Evolutionary conservation across 148 eudicot genomes (phyloP).

Genomic region (Camellia lanceoleosa): DNA sequence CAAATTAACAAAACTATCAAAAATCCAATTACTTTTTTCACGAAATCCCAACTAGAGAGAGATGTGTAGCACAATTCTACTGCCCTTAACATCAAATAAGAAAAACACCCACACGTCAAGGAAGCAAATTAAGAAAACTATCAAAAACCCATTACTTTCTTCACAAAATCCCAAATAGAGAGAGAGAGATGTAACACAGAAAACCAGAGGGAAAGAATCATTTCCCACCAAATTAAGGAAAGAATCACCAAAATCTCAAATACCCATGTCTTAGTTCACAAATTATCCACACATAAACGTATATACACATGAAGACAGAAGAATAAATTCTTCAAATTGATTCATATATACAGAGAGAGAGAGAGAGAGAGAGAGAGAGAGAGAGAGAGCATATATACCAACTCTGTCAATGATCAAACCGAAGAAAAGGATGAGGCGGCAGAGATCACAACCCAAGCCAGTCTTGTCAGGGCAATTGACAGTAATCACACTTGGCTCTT

Average conservation of each 20-base stretch:
- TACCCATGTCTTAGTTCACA: too few relatives aligned
- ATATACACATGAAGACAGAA: too few relatives aligned
- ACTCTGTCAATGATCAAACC: conserved; percentile 57
- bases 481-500: conserved; percentile 70
- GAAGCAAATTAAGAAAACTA: neutral
- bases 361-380: too few relatives aligned
- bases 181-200: neutral
- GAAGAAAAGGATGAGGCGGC: conserved; percentile 73
- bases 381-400: conserved; percentile 34
- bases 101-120: neutral
- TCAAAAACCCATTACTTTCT: too few relatives aligned
- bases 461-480: conserved; percentile 95
- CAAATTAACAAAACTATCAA: neutral
- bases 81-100: neutral
- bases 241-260: neutral
- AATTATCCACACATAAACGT: too few relatives aligned
- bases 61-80: neutral
- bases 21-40: neutral
- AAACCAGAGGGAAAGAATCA: neutral
- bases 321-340: too few relatives aligned
- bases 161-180: too few relatives aligned
- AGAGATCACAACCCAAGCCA: conserved; percentile 86
- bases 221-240: neutral
- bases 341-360: too few relatives aligned
- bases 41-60: neutral